A percentile compares a stretch with the other conserved stretches of the same genome.
These are phyloP conservation scores for Aspergillus sparsus DNA, from an alignment of 495 filamentous ascomycete genomes.

Conservation along the genomic window DNA sequence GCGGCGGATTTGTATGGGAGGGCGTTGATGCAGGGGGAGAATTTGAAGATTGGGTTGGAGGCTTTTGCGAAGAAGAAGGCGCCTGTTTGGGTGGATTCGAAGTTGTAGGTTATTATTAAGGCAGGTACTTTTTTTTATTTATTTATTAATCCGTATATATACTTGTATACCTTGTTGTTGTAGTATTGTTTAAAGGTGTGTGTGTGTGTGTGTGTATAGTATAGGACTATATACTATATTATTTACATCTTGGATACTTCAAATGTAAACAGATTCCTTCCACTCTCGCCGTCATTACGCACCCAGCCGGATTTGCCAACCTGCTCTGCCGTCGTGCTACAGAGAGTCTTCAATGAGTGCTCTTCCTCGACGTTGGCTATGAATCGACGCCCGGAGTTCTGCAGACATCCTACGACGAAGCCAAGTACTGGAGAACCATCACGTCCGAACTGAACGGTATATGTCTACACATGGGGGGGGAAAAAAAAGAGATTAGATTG, in stretches of 20 bases:
- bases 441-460: constrained; percentile 54
- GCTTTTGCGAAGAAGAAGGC: constrained; percentile 75
- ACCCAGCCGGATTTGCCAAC: constrained; percentile 45
- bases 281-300: constrained; percentile 22
- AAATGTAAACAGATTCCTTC: constrained; percentile 46
- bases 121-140: constrained; percentile 26
- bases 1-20: constrained; percentile 55
- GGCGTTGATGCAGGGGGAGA: constrained; percentile 63
- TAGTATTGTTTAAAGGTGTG: constrained; percentile 21
- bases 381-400: constrained; percentile 44
- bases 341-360: constrained; percentile 31
- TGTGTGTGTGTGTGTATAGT: constrained; percentile 17
- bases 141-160: constrained; percentile 15
- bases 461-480: constrained; percentile 41
- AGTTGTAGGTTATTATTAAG: constrained; percentile 18
- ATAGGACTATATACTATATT: background rate
- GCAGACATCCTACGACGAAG: constrained; percentile 51
- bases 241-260: constrained; percentile 21
- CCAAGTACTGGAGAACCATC: constrained; percentile 44
- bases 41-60: constrained; percentile 70
- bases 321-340: constrained; percentile 33
- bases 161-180: constrained; percentile 19
- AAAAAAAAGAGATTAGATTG: too few species aligned
- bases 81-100: constrained; percentile 57
- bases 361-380: constrained; percentile 51